Conservation (phyloP, 164 flowering plant genomes). For the Stephania cephalantha region DNA sequence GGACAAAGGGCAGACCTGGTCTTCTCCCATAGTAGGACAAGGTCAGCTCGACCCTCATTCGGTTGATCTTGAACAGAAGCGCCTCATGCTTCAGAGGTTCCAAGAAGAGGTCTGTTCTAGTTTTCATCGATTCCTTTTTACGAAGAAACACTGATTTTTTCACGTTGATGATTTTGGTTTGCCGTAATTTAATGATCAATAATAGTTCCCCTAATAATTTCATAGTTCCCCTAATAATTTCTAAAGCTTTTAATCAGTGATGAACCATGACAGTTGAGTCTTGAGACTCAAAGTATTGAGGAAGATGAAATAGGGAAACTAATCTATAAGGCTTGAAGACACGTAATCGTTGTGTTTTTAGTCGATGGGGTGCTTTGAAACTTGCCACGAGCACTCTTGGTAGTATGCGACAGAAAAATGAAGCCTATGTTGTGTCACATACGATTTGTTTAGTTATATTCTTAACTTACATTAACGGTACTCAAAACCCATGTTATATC, state of each 20-base stretch:
- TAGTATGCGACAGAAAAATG: too few relatives aligned
- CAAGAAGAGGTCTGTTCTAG: conserved; percentile 67
- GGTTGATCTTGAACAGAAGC: conserved; percentile 81
- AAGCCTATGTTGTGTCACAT: too few relatives aligned
- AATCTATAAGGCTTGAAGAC: not conserved
- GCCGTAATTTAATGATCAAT: not conserved
- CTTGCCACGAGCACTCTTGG: not conserved
- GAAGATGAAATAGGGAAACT: not conserved
- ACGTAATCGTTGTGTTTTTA: not conserved
- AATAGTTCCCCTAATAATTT: not conserved
- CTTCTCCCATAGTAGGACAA: conserved; percentile 79
- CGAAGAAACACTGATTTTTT: not conserved
- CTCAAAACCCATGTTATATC: too few relatives aligned
- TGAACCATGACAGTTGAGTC: not conserved
- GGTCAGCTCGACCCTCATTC: conserved; percentile 80
- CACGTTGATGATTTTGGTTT: not conserved
- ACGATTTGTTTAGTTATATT: too few relatives aligned
- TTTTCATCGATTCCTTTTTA: not conserved
- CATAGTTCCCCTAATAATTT: not conserved
- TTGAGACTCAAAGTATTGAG: too few relatives aligned
- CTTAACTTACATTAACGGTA: too few relatives aligned
- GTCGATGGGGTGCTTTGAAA: not conserved
- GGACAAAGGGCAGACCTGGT: conserved; percentile 90
- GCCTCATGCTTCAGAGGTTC: conserved; percentile 92
- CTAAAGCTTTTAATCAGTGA: not conserved